Base-by-base conservation (phyloP, 331 rosid genomes). In the Telfairia occidentalis region DNA sequence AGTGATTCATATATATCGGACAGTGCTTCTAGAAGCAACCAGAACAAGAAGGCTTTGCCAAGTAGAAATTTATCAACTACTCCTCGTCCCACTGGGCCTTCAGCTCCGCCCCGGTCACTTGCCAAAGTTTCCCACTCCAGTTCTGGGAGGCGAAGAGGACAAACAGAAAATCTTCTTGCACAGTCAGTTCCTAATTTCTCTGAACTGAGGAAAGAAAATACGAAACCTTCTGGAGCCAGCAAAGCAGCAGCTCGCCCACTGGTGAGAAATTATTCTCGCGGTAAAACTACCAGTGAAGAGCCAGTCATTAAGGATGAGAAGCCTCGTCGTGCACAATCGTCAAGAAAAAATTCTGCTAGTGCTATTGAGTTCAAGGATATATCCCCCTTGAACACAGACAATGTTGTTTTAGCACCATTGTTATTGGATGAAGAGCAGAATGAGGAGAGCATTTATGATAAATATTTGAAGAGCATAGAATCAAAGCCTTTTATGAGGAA, bases 131-230 rank as follows among this genome's bases (percentile, higher is more conserved):
- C 84, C 34, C 83, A 76, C 76, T 49, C 88, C 71, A 63, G 79
- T 84, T 82, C 89, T 69, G 97, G 92, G 49, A 82, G 81, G 87
- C 89, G 94, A 82, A 90, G 90, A 84, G 46, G 73, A 16, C 86
- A 80, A 59, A 80, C 81, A 52, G 97, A 90, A 66, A 90, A 79
- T 70, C 96, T 90, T 81, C 86, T 92, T 78, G 90, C 90, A 34
- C 96, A 89, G 79, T 96, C 97, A 64, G 97, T 96, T 61, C 99
- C 97, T 40, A 96, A 96, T 81, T 96, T 92, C 79, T 85, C 96
- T 65, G 97, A 96, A 83, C 84, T 96, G 70, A 89, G 97, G 81
- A 96, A 96, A 86, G 99, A 96, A 84, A 96, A 92, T 78, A 90
- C 97, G 9, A 96, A 86, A 81, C 97, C 97, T 71, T 86, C 90